Evolutionary conservation across 352 stramenopile genomes (phyloP).

Genomic region (Phytophthora chlamydospora): DNA sequence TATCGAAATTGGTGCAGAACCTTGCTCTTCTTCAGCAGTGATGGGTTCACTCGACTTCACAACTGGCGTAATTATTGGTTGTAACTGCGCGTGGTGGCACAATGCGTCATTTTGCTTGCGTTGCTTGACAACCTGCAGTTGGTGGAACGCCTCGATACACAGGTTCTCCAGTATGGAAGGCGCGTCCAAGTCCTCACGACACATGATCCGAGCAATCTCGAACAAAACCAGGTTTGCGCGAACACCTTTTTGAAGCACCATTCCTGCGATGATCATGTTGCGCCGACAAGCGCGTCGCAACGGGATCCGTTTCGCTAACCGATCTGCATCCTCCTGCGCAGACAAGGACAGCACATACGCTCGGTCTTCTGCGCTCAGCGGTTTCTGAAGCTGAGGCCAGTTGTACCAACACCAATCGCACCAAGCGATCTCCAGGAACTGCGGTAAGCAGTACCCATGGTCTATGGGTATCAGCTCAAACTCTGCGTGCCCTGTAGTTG

Average conservation of each 20-base stretch:
- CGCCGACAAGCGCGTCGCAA: conserved; percentile 72
- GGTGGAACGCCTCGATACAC: conserved; percentile 73
- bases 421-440: conserved; percentile 96
- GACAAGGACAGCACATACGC: conserved; percentile 71
- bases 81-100: conserved; percentile 24
- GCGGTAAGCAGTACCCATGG: conserved; percentile 97
- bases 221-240: conserved; percentile 65
- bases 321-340: conserved; percentile 59
- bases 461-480: conserved; percentile 99
- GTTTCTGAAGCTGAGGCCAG: conserved; percentile 92
- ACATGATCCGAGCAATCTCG: conserved; percentile 86
- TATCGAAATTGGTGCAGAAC: conserved; percentile 19
- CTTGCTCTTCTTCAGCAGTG: conserved; percentile 11
- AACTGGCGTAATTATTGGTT: conserved; percentile 20
- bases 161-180: conserved; percentile 69
- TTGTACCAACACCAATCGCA: conserved; percentile 99
- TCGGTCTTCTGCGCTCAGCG: conserved; percentile 63
- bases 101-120: conserved; percentile 34
- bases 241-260: conserved; percentile 81
- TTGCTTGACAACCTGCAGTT: conserved; percentile 49
- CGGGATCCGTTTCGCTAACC: conserved; percentile 71
- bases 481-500: conserved; percentile 56
- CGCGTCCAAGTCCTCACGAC: conserved; percentile 80
- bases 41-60: conserved; percentile 20
- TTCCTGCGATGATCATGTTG: conserved; percentile 85